Evolutionary conservation across 345 rosid species (phyloP).

Genomic region (Anacardium occidentale): DNA sequence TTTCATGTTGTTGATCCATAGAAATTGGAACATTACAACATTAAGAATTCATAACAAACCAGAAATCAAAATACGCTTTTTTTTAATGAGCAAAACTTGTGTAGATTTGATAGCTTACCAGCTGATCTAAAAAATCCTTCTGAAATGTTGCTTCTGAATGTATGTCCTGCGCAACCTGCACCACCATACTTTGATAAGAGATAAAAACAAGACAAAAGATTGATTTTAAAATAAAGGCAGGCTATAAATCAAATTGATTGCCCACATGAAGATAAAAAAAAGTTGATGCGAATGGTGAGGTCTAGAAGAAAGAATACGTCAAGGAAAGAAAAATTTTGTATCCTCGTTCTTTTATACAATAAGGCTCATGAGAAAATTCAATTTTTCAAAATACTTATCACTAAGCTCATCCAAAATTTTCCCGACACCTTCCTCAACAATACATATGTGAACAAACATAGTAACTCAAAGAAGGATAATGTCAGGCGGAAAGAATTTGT

Average conservation of each 20-base stretch:
- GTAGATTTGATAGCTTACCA: conserved; percentile 5
- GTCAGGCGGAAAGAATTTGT: background rate
- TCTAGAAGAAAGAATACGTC: background rate
- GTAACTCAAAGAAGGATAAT: background rate
- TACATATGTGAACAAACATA: background rate
- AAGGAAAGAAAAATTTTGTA: background rate
- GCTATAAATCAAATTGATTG: background rate
- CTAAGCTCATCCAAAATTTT: background rate
- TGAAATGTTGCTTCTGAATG: conserved; percentile 22
- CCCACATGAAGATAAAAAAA: background rate
- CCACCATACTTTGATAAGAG: background rate
- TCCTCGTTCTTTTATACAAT: background rate
- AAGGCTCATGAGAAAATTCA: conserved; percentile 6
- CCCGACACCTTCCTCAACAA: background rate
- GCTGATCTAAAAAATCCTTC: conserved; percentile 19
- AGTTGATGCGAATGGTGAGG: background rate
- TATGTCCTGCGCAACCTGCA: conserved; percentile 61
- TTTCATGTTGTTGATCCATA: background rate
- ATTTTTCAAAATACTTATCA: background rate
- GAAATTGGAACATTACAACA: background rate
- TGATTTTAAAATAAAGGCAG: background rate
- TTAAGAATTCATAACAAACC: background rate
- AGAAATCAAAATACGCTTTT: background rate
- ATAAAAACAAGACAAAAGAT: background rate
- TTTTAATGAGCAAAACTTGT: background rate